Conservation (phyloP, 1,284 basidiomycete species). For the Tilletia horrida region DNA sequence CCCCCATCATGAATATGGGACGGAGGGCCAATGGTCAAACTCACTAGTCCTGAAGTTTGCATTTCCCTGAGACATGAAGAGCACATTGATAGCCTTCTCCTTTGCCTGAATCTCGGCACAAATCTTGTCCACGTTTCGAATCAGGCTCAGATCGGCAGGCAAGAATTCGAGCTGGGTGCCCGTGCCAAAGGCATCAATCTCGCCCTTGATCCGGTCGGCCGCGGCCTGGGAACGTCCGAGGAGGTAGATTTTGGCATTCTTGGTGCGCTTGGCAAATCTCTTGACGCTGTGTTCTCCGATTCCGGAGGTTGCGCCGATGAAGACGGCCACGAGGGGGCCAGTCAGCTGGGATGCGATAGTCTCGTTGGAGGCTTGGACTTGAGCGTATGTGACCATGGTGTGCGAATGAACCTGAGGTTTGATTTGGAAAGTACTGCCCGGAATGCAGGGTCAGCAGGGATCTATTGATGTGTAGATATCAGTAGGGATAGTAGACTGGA, state of each 20-base stretch:
- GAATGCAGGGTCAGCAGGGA: no score
- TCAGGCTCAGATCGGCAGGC: constrained; percentile 14
- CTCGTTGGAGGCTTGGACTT: constrained; percentile 20
- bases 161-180: constrained; percentile 14
- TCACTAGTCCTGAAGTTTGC: constrained; percentile 13
- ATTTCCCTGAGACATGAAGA: constrained; percentile 20
- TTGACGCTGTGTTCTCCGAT: constrained; percentile 16
- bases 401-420: constrained; percentile 1
- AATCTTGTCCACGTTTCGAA: constrained; percentile 16
- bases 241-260: constrained; percentile 18
- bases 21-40: neutral
- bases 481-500: no score
- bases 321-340: constrained; percentile 12
- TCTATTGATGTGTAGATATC: no score
- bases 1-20: no score
- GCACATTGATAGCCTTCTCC: constrained; percentile 20
- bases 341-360: constrained; percentile 13
- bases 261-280: constrained; percentile 7
- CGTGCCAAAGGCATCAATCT: constrained; percentile 13
- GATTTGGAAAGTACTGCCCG: no score
- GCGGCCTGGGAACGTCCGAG: constrained; percentile 14
- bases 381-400: constrained; percentile 21
- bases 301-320: constrained; percentile 18
- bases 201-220: constrained; percentile 7
- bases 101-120: constrained; percentile 2